A percentile compares a stretch with the other conserved stretches of the same genome.
phyloP scores from a whole-genome alignment of 1,284 basidiomycete genomes.

The Sphagnurus paluster region DNA sequence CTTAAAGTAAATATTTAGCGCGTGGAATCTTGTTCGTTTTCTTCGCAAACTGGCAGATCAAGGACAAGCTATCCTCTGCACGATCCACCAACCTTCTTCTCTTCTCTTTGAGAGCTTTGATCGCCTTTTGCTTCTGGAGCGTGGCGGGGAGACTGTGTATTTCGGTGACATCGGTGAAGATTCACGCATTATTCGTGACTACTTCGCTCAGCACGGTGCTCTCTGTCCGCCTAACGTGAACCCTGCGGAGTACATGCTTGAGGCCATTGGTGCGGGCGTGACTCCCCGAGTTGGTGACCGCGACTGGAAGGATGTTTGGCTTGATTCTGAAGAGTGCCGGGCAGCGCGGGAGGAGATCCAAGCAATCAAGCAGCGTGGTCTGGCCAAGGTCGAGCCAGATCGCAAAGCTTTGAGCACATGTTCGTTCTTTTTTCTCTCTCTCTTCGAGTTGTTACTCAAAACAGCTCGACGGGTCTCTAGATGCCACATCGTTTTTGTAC shows the following conservation, averaged over 20 bases:
- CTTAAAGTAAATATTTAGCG: constrained; percentile 38
- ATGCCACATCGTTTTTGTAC: constrained; percentile 77
- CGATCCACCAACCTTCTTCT: constrained; percentile 61
- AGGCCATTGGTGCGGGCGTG: constrained; percentile 77
- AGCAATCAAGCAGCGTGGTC: constrained; percentile 43
- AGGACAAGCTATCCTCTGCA: constrained; percentile 80
- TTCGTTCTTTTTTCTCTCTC: constrained; percentile 32
- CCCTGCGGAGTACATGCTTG: constrained; percentile 64
- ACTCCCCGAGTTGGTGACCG: constrained; percentile 61
- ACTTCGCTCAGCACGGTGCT: constrained; percentile 71
- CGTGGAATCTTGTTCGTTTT: constrained; percentile 85
- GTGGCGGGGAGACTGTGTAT: constrained; percentile 74
- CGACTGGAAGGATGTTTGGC: constrained; percentile 82
- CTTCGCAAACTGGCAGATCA: constrained; percentile 81
- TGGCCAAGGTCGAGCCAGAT: constrained; percentile 36
- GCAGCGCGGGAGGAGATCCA: constrained; percentile 41
- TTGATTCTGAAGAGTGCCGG: constrained; percentile 49
- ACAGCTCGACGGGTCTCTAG: too few species aligned
- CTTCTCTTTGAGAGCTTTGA: constrained; percentile 77
- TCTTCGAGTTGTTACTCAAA: neutral
- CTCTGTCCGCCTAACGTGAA: constrained; percentile 60
- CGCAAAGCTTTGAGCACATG: constrained; percentile 45
- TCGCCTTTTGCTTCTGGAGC: constrained; percentile 63
- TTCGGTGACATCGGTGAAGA: constrained; percentile 79
- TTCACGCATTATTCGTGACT: constrained; percentile 59